Percentiles rank a stretch among this genome's conserved stretches.
These are phyloP conservation scores for Pseudogymnoascus sp. DNA, from an alignment of 2,329 filamentous ascomycete genomes.

Conservation along the genomic window DNA sequence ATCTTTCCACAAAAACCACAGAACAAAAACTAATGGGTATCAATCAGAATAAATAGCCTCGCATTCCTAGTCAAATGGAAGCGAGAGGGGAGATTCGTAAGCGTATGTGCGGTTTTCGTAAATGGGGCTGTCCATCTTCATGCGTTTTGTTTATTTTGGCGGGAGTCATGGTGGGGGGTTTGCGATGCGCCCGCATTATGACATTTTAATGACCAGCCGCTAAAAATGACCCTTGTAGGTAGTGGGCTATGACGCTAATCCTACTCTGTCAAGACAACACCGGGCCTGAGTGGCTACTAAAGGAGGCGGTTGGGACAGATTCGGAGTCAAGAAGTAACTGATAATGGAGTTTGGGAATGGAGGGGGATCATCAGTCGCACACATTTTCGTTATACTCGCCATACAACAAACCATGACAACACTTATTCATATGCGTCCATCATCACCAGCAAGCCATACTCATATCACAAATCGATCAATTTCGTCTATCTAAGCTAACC, in stretches of 20 bases:
- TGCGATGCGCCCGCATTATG: neutral
- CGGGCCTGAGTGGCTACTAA: neutral
- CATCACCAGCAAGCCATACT: neutral
- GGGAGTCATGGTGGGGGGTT: slow-evolving; percentile 4
- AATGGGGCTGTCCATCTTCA: neutral
- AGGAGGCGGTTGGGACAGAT: neutral
- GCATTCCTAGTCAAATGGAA: neutral
- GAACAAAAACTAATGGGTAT: neutral
- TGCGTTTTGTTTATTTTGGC: neutral
- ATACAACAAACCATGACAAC: neutral
- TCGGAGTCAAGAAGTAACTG: no score
- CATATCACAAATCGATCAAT: neutral
- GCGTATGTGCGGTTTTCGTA: slow-evolving; percentile 1
- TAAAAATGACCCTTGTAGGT: neutral
- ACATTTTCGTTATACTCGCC: no score
- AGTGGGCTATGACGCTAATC: neutral
- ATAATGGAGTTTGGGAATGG: no score
- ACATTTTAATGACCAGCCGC: slow-evolving; percentile 3
- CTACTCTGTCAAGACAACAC: neutral
- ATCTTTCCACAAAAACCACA: neutral
- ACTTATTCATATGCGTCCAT: neutral
- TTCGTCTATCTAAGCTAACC: neutral
- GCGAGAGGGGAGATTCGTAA: neutral
- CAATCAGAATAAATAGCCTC: neutral
- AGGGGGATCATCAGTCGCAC: neutral